Evolutionary conservation across 2,329 filamentous ascomycete species (phyloP).

Genomic region (Daldinia eschscholtzii): DNA sequence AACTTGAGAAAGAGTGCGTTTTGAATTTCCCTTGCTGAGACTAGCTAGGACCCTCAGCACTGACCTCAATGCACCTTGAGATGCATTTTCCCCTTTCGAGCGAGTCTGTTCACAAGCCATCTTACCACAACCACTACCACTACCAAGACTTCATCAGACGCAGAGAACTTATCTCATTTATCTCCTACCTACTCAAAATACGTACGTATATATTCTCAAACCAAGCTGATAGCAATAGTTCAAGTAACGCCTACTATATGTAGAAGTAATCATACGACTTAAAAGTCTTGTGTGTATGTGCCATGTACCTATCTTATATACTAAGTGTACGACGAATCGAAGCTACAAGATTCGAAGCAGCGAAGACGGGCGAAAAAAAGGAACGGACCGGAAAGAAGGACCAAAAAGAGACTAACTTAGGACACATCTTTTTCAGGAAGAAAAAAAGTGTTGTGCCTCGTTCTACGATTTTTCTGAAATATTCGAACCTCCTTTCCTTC

Average conservation of each 20-base stretch:
- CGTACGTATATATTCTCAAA: neutral
- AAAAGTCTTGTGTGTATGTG: conserved; percentile 8
- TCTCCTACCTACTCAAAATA: conserved; percentile 3
- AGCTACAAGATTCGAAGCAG: conserved; percentile 32
- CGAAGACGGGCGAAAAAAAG: conserved; percentile 16
- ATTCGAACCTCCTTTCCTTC: neutral
- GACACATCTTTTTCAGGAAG: neutral
- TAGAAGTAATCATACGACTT: neutral
- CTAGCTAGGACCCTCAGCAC: neutral
- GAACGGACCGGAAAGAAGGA: conserved; percentile 32
- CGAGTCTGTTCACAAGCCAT: neutral
- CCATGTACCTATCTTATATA: conserved; percentile 4
- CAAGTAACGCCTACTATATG: neutral
- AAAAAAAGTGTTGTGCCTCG: conserved; percentile 11
- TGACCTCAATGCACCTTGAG: neutral
- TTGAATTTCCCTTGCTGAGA: neutral
- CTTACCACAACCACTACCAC: neutral
- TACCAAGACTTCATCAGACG: neutral
- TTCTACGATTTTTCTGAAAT: conserved; percentile 34
- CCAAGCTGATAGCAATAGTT: neutral
- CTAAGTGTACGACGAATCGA: conserved; percentile 28
- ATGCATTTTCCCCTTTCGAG: neutral
- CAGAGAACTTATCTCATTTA: neutral
- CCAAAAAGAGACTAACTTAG: conserved; percentile 18
- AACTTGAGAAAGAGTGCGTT: neutral